Evolutionary conservation across 1,284 basidiomycete genomes (phyloP), one percentile per base, ranked within the genome.

Genomic region (Irpex rosettiformis): DNA sequence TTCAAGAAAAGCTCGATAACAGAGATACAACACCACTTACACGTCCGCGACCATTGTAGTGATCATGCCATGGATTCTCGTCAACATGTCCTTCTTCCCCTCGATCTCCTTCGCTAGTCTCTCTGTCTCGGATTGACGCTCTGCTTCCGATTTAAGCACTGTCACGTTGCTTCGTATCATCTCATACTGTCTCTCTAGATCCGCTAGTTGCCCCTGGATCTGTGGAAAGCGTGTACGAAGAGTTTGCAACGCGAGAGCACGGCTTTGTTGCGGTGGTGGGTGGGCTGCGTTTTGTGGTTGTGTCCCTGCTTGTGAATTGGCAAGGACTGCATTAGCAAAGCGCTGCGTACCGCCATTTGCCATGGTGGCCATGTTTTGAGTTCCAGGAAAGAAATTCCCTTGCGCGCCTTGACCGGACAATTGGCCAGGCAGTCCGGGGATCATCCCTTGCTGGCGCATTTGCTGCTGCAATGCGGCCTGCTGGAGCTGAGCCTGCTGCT

Each of bases 31-130:
- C 21, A 28, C 24, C 21, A 51, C 48, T 28, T 24, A 51, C 48
- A 28, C 7, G 8, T 24, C 24, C 10, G 18, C 48, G 22, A 22
- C 13, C 7, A 51, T 11, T 24, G 48, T 8, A 11, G 48, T 27
- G 11, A 27, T 24, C 48, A 51, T 51, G 16, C 48, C 24, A 24
- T 51, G 48, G 6, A 25, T 11, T 27, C 79, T 67, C 58, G 73
- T 77, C 53, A 77, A 67, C 43, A 73, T 52, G 0, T 80, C 77
- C 69, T 73, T 77, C 61, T 72, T 72, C 21, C 8, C 58, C 52
- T 64, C 63, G 18, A 74, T 64, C 16, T 81, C 76, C 0, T 52
- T 22, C 13, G 70, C 69, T 8, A 73, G 37, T 7, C 58, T 62
- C 40, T 61, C 64, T 56, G 78, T 66, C 62, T 70, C 71, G 61